A percentile compares a stretch with the other conserved stretches of the same genome.
These are phyloP conservation scores for Sonneratia caseolaris DNA, from an alignment of 345 rosid genomes.

Conservation along the genomic window DNA sequence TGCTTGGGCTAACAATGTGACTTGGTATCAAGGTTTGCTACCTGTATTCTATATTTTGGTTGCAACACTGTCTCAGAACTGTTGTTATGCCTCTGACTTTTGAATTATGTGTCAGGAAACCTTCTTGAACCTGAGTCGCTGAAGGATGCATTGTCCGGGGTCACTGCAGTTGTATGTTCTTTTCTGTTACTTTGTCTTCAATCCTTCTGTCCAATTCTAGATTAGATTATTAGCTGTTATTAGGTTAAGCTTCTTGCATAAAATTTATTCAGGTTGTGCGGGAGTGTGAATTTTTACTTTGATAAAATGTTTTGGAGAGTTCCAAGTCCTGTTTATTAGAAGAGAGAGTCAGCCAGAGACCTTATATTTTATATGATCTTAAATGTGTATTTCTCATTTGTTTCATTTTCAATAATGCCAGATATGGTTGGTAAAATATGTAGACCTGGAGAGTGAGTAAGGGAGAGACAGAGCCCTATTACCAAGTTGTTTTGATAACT, in stretches of 20 bases:
- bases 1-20: slow-evolving; percentile 65
- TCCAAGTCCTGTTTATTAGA: neutral
- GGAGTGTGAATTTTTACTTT: neutral
- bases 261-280: neutral
- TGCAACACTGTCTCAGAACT: neutral
- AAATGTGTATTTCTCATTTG: neutral
- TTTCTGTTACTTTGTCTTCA: neutral
- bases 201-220: neutral
- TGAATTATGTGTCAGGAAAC: slow-evolving; percentile 39
- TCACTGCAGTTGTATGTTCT: slow-evolving; percentile 70
- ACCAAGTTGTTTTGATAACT: neutral
- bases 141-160: slow-evolving; percentile 78
- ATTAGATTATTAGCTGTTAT: neutral
- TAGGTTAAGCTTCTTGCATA: slow-evolving; percentile 2
- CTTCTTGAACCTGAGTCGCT: slow-evolving; percentile 74
- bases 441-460: neutral
- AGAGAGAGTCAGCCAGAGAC: neutral
- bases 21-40: slow-evolving; percentile 76
- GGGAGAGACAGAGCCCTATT: neutral
- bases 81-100: slow-evolving; percentile 6
- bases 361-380: neutral
- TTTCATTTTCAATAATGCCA: neutral
- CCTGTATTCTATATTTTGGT: slow-evolving; percentile 3
- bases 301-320: neutral
- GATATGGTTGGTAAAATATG: neutral